Evolutionary conservation across 768 basidiomycete species (phyloP).

Genomic region (Collybia sordida): DNA sequence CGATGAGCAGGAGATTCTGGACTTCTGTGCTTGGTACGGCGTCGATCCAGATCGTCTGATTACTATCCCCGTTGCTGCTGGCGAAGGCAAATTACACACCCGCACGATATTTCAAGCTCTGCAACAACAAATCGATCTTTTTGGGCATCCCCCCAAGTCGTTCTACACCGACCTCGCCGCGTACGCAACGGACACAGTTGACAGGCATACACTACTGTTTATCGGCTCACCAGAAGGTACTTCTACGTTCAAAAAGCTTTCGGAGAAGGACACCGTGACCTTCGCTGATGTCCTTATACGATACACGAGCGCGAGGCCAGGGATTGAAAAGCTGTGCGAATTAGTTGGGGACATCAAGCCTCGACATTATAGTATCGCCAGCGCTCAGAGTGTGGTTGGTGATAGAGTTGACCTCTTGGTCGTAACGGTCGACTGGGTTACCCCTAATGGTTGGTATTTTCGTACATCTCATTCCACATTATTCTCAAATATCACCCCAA

Average conservation of each 20-base stretch:
- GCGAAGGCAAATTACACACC: constrained; percentile 76
- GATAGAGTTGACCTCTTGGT: constrained; percentile 92
- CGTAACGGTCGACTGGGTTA: constrained; percentile 94
- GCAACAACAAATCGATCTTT: constrained; percentile 96
- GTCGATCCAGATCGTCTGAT: constrained; percentile 77
- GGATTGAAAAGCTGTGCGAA: constrained; percentile 84
- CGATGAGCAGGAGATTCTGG: constrained; percentile 80
- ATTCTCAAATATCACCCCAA: constrained; percentile 24
- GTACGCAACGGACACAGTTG: constrained; percentile 66
- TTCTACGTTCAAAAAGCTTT: constrained; percentile 91
- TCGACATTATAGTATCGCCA: constrained; percentile 97
- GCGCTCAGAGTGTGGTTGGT: constrained; percentile 92
- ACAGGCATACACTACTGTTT: constrained; percentile 82
- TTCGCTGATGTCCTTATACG: constrained; percentile 84
- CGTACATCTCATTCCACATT: constrained; percentile 2
- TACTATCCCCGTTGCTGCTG: constrained; percentile 71
- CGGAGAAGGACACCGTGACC: constrained; percentile 92
- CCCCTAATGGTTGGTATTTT: constrained; percentile 65
- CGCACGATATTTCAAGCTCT: constrained; percentile 94
- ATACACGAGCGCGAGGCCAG: constrained; percentile 78
- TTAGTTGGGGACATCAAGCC: constrained; percentile 95
- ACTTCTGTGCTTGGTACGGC: constrained; percentile 93
- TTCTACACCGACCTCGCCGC: constrained; percentile 89
- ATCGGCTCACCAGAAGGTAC: constrained; percentile 92
- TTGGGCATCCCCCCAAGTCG: constrained; percentile 93